phyloP scores from a whole-genome alignment of 1,139 yeast species.

The Debaryomycetaceae sp. region DNA sequence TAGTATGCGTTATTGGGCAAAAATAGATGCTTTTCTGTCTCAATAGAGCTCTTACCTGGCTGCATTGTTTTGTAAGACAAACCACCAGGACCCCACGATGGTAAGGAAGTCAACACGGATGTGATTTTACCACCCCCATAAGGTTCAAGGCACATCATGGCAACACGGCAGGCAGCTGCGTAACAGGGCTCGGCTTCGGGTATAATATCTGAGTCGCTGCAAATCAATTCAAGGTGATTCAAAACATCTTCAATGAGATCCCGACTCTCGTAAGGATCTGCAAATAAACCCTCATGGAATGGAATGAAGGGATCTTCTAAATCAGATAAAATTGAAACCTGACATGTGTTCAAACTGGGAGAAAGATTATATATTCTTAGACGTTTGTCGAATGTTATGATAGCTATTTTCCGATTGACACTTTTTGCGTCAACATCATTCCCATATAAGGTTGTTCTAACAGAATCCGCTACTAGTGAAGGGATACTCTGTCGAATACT shows the following conservation, averaged over 20 bases:
- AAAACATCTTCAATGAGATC: constrained; percentile 66
- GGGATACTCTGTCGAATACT: constrained; percentile 64
- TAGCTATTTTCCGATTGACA: constrained; percentile 47
- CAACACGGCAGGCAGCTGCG: constrained; percentile 76
- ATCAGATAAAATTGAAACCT: constrained; percentile 67
- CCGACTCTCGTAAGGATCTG: constrained; percentile 66
- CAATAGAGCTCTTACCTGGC: constrained; percentile 37
- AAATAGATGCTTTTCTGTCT: constrained; percentile 53
- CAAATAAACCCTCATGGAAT: constrained; percentile 72
- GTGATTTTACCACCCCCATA: constrained; percentile 82
- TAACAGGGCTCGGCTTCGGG: constrained; percentile 69
- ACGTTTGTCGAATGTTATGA: constrained; percentile 73
- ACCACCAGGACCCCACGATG: constrained; percentile 85
- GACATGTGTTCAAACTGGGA: constrained; percentile 54
- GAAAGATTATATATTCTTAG: constrained; percentile 73
- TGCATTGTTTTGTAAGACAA: constrained; percentile 47
- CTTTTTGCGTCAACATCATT: constrained; percentile 10
- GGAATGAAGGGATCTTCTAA: constrained; percentile 83
- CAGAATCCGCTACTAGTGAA: constrained; percentile 67
- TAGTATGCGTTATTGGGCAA: constrained; percentile 64
- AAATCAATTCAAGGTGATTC: constrained; percentile 50
- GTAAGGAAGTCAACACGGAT: constrained; percentile 63
- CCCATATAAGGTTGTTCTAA: constrained; percentile 51
- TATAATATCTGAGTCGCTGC: constrained; percentile 34
- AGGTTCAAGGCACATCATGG: constrained; percentile 57